These are phyloP conservation scores for Yamadazyma buinensis DNA, from an alignment of 1,139 yeast species.

Conservation along the genomic window DNA sequence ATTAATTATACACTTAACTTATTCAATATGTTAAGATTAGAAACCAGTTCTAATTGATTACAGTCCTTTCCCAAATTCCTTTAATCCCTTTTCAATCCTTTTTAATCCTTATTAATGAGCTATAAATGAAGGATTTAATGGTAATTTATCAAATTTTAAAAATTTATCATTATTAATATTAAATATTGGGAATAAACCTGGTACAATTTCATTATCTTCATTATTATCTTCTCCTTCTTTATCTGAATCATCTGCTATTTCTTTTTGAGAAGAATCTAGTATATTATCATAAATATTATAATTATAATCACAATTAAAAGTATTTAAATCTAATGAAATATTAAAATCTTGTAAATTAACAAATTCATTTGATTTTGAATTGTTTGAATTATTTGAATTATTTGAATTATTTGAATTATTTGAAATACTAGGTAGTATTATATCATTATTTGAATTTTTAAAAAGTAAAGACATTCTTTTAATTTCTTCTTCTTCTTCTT, in stretches of 20 bases:
- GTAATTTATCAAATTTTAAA: conserved; percentile 23
- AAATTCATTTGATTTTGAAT: conserved; percentile 6
- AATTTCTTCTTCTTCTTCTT: not conserved
- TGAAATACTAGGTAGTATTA: not conserved
- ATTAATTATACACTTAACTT: too few species aligned
- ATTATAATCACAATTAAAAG: conserved; percentile 6
- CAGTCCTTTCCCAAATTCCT: too few species aligned
- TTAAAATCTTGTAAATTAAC: conserved; percentile 9
- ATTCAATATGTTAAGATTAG: too few species aligned
- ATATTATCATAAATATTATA: conserved; percentile 1
- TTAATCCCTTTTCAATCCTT: too few species aligned
- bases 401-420: not conserved
- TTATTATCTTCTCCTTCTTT: not conserved
- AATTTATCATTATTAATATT: conserved; percentile 18
- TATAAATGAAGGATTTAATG: conserved; percentile 25
- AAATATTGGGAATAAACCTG: conserved; percentile 40
- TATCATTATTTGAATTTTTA: not conserved
- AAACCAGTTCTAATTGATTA: too few species aligned
- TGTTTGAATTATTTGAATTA: not conserved
- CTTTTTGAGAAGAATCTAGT: not conserved
- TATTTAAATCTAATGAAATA: conserved; percentile 5
- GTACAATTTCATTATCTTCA: conserved; percentile 20
- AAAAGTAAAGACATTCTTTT: not conserved
- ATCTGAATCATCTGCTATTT: not conserved
- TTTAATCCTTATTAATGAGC: too few species aligned